phyloP scores from a whole-genome alignment of 306 rosid species.

The Arachis stenosperma region DNA sequence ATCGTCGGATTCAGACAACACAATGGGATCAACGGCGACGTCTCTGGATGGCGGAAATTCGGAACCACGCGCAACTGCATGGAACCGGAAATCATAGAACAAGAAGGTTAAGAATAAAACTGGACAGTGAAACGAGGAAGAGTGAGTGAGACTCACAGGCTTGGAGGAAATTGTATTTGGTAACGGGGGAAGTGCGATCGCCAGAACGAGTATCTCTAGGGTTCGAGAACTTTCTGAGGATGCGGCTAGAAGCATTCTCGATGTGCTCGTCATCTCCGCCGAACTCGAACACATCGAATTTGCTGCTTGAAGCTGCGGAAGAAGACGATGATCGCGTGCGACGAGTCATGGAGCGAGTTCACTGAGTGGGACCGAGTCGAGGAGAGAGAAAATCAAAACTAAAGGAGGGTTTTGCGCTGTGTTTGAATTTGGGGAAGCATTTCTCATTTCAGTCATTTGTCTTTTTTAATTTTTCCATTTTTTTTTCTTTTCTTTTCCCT shows the following conservation, averaged over 20 bases:
- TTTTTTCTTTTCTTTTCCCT: background rate
- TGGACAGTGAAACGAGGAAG: background rate
- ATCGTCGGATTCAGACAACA: slow-evolving; percentile 27
- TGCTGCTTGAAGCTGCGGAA: slow-evolving; percentile 40
- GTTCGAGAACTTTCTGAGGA: slow-evolving; percentile 37
- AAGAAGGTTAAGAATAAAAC: background rate
- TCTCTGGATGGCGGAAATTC: slow-evolving; percentile 11
- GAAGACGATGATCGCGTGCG: slow-evolving; percentile 33
- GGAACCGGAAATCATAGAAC: background rate
- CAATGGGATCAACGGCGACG: slow-evolving; percentile 38
- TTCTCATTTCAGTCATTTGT: background rate
- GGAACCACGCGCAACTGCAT: slow-evolving; percentile 43
- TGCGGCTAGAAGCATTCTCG: slow-evolving; percentile 36
- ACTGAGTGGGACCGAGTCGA: slow-evolving; percentile 13
- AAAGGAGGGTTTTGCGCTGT: background rate
- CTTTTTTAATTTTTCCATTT: background rate
- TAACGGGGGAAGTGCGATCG: slow-evolving; percentile 37
- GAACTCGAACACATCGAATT: slow-evolving; percentile 63
- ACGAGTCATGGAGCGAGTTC: slow-evolving; percentile 49
- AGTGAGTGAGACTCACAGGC: slow-evolving; percentile 45
- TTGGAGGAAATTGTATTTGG: slow-evolving; percentile 57
- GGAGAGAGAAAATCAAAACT: background rate
- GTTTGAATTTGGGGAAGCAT: slow-evolving; percentile 6
- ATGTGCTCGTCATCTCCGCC: slow-evolving; percentile 41
- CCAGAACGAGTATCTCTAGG: slow-evolving; percentile 25